Evolutionary conservation across 2,329 filamentous ascomycete species (phyloP).

Genomic region (Alternaria gaisen): DNA sequence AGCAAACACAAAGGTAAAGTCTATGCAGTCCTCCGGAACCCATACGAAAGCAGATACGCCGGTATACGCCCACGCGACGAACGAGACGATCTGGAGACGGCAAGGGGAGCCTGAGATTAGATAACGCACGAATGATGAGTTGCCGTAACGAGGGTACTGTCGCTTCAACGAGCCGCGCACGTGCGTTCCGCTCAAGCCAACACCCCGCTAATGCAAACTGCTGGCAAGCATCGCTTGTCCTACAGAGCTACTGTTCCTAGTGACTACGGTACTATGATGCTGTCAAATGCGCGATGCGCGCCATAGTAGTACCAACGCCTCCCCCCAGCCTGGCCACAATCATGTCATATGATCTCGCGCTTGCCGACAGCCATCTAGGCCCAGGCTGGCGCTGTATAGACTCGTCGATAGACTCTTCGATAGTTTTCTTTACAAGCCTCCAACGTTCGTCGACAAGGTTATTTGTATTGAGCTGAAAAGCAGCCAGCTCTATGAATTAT

Average conservation of each 20-base stretch:
- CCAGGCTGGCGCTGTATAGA: background rate
- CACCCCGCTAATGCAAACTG: conserved; percentile 22
- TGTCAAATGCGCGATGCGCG: conserved; percentile 8
- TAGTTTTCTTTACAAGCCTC: background rate
- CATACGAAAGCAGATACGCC: conserved; percentile 4
- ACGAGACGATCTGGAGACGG: conserved; percentile 4
- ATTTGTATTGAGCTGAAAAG: background rate
- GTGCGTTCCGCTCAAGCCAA: conserved; percentile 12
- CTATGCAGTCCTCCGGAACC: background rate
- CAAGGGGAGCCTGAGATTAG: conserved; percentile 7
- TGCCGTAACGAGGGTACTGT: conserved; percentile 6
- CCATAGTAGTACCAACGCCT: conserved; percentile 6
- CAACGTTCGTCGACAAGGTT: background rate
- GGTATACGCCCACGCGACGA: conserved; percentile 1
- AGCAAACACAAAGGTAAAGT: conserved; percentile 3
- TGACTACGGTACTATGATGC: conserved; percentile 7
- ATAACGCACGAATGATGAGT: conserved; percentile 22
- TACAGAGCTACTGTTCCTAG: background rate
- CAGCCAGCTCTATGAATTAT: background rate
- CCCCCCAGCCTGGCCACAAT: background rate
- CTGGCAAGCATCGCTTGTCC: conserved; percentile 12
- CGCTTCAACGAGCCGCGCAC: conserved; percentile 9
- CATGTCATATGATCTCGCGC: conserved; percentile 6
- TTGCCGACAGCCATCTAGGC: conserved; percentile 6
- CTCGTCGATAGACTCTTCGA: conserved; percentile 5